phyloP scores from a whole-genome alignment of 2,329 filamentous ascomycete genomes.

The Penicillium sp. region DNA sequence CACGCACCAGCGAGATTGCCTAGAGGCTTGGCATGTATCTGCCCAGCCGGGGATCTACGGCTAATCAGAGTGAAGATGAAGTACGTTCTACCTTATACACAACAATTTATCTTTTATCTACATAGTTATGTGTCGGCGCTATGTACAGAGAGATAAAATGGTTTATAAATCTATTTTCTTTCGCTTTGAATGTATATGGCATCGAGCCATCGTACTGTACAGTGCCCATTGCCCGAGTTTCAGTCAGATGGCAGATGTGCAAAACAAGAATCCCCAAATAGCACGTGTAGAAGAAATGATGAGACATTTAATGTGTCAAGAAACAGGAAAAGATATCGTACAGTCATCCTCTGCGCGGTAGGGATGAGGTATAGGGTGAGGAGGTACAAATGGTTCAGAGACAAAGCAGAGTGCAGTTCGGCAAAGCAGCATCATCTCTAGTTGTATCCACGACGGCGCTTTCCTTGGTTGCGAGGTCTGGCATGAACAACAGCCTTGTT shows the following conservation, averaged over 20 bases:
- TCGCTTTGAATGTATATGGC: conserved; percentile 18
- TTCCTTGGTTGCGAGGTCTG: conserved; percentile 85
- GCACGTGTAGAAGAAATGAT: conserved; percentile 13
- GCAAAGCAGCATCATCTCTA: conserved; percentile 25
- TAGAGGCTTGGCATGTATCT: conserved; percentile 20
- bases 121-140: neutral
- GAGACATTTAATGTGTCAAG: conserved; percentile 12
- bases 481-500: conserved; percentile 89
- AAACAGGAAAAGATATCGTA: conserved; percentile 23
- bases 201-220: conserved; percentile 24
- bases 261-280: conserved; percentile 13
- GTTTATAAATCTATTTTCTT: conserved; percentile 13
- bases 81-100: neutral
- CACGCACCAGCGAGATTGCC: conserved; percentile 24
- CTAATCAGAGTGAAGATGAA: neutral
- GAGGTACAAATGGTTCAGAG: conserved; percentile 11
- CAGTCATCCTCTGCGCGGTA: conserved; percentile 17
- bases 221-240: conserved; percentile 17
- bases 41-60: neutral
- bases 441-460: conserved; percentile 69
- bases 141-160: neutral
- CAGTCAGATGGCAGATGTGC: conserved; percentile 16
- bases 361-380: conserved; percentile 23
- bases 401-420: conserved; percentile 11
- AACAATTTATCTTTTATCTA: too few species aligned